Evolutionary conservation across 768 basidiomycete species (phyloP), one percentile per base, ranked within the genome.

Genomic region (Phaeolepiota aurea): DNA sequence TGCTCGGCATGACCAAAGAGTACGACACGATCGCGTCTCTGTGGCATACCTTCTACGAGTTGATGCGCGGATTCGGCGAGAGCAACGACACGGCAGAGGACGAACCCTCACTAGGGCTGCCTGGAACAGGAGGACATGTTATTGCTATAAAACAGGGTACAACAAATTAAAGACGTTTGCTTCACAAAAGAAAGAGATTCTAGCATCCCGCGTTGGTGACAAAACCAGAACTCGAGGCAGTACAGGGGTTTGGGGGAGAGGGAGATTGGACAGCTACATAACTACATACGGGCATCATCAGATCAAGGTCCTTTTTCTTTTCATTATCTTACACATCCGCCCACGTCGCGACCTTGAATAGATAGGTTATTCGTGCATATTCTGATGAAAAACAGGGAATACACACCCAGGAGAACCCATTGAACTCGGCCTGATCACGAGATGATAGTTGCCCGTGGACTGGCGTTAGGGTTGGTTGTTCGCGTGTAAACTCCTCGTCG

Each of bases 401-500:
- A 16, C 30, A 32, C 52, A 87, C 88, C 90, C 93, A 97, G 46
- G 91, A 94, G 72, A 97, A 97, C 13, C 92, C 92, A 50, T 88
- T 82, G 68, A 99, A 99, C 61, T 97, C 94, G 40, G 81, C 75
- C 63, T 99, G 96, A 54, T 98, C 91, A 37, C 82, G 82, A 19
- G 84, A 54, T 14, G 89, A 89, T 45, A 99, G 61, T 48, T 94
- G 91, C 12, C 88, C 89, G 53, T 98, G 93, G 28, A 99, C 96
- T 12, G 96, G 96, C 2, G 96, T 99, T 51, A 99, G 66, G 1
- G 93, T 98, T 11, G 96, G 96, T 58, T 96, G 88, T 58, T 99
- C 96, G 41, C 76, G 75, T 25, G 96, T 99, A 60, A 99, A 98
- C 59, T 97, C 96, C 56, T 91, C 82, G 62, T 96, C 91, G 65